Percentiles rank a stretch among this genome's conserved stretches.
These are phyloP conservation scores for Acorus calamus DNA, from an alignment of 106 monocot genomes.

Conservation along the genomic window DNA sequence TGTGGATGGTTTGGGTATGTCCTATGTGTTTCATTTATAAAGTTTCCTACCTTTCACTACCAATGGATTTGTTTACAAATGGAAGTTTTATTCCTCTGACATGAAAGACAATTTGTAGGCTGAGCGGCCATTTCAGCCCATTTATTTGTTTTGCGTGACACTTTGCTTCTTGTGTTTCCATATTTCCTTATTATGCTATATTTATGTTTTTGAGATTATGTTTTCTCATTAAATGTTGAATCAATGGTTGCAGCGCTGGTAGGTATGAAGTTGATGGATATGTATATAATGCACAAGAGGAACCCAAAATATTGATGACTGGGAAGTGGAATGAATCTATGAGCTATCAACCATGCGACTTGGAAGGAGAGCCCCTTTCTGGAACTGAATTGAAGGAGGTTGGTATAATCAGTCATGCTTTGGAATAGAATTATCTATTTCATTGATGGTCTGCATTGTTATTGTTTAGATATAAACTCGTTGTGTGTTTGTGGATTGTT, in stretches of 20 bases:
- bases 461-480: too few species aligned
- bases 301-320: slow-evolving; percentile 86
- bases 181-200: neutral
- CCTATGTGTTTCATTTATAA: neutral
- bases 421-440: too few species aligned
- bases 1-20: slow-evolving; percentile 99
- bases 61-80: neutral
- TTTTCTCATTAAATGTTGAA: neutral
- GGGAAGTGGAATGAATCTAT: slow-evolving; percentile 93
- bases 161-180: neutral
- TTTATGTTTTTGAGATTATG: neutral
- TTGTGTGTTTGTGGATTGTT: too few species aligned
- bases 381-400: slow-evolving; percentile 92
- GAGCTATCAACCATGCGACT: slow-evolving; percentile 90
- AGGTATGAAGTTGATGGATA: slow-evolving; percentile 97
- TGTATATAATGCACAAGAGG: slow-evolving; percentile 77
- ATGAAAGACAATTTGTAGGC: neutral
- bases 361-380: slow-evolving; percentile 87
- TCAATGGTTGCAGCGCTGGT: slow-evolving; percentile 38
- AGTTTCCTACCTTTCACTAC: neutral
- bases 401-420: too few species aligned
- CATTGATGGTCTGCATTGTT: too few species aligned
- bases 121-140: too few species aligned
- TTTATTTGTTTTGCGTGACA: too few species aligned
- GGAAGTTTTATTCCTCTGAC: neutral